Percentiles rank a stretch among this genome's conserved stretches.
Evolutionary conservation across 768 basidiomycete genomes (phyloP).

Genomic region (Amanita inopinata): DNA sequence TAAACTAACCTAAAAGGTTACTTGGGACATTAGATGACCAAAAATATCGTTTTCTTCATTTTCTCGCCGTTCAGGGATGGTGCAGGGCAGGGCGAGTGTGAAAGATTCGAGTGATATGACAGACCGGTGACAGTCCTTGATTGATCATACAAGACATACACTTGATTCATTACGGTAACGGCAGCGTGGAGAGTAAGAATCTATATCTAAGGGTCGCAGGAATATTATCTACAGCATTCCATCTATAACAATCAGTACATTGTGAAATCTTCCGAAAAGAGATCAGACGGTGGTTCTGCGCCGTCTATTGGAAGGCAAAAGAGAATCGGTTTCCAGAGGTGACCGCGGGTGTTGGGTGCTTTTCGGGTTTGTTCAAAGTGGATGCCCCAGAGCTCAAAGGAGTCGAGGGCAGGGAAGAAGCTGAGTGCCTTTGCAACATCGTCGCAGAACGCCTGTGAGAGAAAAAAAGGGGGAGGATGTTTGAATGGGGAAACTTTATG

Average conservation of each 20-base stretch:
- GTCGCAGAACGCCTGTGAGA: slow-evolving; percentile 48
- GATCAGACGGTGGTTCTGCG: slow-evolving; percentile 11
- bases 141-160: neutral
- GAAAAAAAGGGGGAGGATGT: slow-evolving; percentile 14
- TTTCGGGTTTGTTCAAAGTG: slow-evolving; percentile 58
- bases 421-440: slow-evolving; percentile 48
- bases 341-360: slow-evolving; percentile 30
- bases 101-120: too few species aligned
- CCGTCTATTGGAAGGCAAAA: slow-evolving; percentile 17
- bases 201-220: neutral
- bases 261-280: slow-evolving; percentile 20
- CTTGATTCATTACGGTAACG: neutral
- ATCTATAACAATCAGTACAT: slow-evolving; percentile 1
- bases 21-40: slow-evolving; percentile 6
- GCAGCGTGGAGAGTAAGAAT: neutral
- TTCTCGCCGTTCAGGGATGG: neutral
- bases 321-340: slow-evolving; percentile 46
- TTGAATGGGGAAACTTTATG: too few species aligned
- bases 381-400: slow-evolving; percentile 69
- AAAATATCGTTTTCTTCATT: neutral
- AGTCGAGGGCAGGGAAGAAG: slow-evolving; percentile 49
- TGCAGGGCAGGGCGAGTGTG: neutral
- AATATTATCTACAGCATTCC: too few species aligned
- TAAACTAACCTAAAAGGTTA: slow-evolving; percentile 12
- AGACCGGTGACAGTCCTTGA: neutral